Evolutionary conservation across 441 rosid species (phyloP).

Genomic region (Erysimum cheiri): DNA sequence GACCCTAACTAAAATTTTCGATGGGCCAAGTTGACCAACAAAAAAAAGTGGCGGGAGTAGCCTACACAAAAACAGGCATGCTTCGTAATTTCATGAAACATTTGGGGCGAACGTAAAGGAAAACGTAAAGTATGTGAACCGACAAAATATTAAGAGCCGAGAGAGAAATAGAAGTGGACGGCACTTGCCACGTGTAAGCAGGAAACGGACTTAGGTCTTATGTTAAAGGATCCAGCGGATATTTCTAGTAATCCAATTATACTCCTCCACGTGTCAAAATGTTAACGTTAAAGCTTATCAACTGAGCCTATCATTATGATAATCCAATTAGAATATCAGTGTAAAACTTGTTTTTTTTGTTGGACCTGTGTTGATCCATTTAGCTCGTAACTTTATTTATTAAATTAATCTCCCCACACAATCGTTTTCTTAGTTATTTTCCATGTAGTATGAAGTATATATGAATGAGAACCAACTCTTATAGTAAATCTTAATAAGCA

Average conservation of each 20-base stretch:
- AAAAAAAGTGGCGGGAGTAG: neutral
- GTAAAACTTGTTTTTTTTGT: neutral
- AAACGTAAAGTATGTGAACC: conserved; percentile 33
- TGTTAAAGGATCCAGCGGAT: conserved; percentile 1
- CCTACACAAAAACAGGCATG: conserved; percentile 10
- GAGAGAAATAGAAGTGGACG: conserved; percentile 35
- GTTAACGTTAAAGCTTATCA: neutral
- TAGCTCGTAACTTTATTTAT: conserved; percentile 15
- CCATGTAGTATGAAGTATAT: neutral
- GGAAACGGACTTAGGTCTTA: neutral
- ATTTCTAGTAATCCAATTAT: neutral
- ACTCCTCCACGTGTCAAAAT: neutral
- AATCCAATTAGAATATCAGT: neutral
- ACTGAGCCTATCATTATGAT: neutral
- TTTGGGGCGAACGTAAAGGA: conserved; percentile 31
- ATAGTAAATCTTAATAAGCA: neutral
- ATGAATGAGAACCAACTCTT: neutral
- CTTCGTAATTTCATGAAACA: conserved; percentile 13
- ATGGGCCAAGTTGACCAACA: neutral
- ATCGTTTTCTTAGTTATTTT: neutral
- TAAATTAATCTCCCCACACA: neutral
- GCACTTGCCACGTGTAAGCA: conserved; percentile 28
- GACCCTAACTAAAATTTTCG: neutral
- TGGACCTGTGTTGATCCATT: neutral
- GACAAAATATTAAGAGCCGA: conserved; percentile 17